Conservation (phyloP, 2,329 filamentous ascomycete species). For the Botrytis tulipae region DNA sequence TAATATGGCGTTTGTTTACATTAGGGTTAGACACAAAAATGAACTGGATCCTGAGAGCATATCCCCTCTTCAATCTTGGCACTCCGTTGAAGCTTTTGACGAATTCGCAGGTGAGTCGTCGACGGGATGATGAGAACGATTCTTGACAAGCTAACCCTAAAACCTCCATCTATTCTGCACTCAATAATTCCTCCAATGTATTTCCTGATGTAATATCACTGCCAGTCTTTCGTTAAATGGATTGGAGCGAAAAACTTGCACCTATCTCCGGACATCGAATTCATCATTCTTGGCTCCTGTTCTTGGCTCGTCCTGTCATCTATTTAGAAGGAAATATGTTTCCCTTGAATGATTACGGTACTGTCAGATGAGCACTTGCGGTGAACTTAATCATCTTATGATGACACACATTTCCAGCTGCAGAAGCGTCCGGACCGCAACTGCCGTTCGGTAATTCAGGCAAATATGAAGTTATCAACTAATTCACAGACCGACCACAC, state of each 20-base stretch:
- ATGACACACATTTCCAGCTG: not conserved
- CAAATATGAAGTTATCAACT: slow-evolving; percentile 4
- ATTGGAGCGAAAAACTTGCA: not conserved
- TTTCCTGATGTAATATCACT: not conserved
- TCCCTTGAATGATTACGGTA: not conserved
- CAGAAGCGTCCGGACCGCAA: not conserved
- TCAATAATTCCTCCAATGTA: not conserved
- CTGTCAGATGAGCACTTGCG: slow-evolving; percentile 9
- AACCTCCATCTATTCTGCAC: not conserved
- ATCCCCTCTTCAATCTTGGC: not conserved
- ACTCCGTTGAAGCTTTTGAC: not conserved
- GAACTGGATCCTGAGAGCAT: not conserved
- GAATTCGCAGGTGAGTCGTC: not conserved
- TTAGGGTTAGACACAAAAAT: not conserved
- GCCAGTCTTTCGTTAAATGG: not conserved
- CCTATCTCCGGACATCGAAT: not conserved
- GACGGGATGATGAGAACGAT: not conserved
- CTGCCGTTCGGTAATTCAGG: slow-evolving; percentile 17
- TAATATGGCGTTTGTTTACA: not conserved
- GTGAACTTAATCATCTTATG: not conserved
- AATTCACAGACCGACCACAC: not conserved
- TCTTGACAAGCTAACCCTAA: not conserved
- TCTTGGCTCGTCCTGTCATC: not conserved
- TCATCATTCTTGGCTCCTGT: not conserved
- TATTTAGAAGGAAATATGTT: not conserved